Evolutionary conservation across 1,139 yeast genomes (phyloP).

Genomic region (Candida sanyaensis): DNA sequence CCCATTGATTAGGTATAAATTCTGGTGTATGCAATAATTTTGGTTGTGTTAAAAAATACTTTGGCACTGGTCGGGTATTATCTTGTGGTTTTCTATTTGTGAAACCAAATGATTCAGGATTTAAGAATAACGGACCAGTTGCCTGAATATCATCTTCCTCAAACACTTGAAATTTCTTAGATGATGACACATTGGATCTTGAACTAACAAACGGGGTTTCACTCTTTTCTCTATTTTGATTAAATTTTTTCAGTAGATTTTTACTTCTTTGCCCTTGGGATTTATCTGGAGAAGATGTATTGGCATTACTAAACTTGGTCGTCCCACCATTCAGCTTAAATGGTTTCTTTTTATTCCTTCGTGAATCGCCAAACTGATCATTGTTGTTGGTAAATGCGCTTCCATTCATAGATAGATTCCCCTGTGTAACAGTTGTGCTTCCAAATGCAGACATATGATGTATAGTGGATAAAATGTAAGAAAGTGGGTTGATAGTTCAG

Average conservation of each 20-base stretch:
- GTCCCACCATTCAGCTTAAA: slow-evolving; percentile 11
- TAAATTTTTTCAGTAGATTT: slow-evolving; percentile 7
- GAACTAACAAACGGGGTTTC: background rate
- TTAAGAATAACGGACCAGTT: slow-evolving; percentile 31
- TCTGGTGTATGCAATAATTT: slow-evolving; percentile 37
- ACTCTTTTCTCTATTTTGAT: slow-evolving; percentile 2
- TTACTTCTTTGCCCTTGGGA: slow-evolving; percentile 2
- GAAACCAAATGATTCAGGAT: slow-evolving; percentile 37
- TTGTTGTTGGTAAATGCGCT: slow-evolving; percentile 10
- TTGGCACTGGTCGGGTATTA: slow-evolving; percentile 36
- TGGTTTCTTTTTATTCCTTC: slow-evolving; percentile 17
- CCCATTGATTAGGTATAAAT: slow-evolving; percentile 42
- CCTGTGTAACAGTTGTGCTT: slow-evolving; percentile 11
- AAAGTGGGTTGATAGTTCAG: background rate
- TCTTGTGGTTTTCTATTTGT: slow-evolving; percentile 5
- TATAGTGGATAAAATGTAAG: background rate
- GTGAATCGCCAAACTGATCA: slow-evolving; percentile 19
- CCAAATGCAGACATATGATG: slow-evolving; percentile 26
- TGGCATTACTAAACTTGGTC: slow-evolving; percentile 3
- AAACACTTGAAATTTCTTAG: slow-evolving; percentile 23
- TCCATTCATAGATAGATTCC: slow-evolving; percentile 13
- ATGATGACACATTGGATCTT: slow-evolving; percentile 6
- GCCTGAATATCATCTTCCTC: slow-evolving; percentile 21
- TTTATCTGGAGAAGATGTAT: background rate
- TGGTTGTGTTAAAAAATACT: slow-evolving; percentile 38